Percentiles rank a stretch among this genome's conserved stretches.
phyloP scores from a whole-genome alignment of 768 basidiomycete species.

The Strobilomyces dryophilus region DNA sequence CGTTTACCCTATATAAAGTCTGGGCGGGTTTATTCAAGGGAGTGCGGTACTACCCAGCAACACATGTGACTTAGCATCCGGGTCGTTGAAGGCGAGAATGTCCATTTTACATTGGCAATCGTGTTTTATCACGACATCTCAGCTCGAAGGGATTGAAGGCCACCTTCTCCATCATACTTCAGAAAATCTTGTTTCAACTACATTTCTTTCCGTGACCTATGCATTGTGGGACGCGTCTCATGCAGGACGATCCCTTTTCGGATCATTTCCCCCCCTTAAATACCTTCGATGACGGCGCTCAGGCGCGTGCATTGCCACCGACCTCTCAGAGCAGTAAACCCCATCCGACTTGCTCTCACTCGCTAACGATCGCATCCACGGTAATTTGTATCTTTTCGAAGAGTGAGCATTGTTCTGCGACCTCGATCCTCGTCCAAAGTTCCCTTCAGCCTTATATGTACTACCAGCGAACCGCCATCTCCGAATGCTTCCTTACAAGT shows the following conservation, averaged over 20 bases:
- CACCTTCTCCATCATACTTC: conserved; percentile 15
- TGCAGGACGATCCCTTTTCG: conserved; percentile 38
- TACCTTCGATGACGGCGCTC: conserved; percentile 37
- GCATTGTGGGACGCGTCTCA: conserved; percentile 17
- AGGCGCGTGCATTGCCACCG: conserved; percentile 43
- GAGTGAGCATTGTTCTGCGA: conserved; percentile 8
- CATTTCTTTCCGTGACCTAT: conserved; percentile 15
- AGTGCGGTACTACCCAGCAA: conserved; percentile 16
- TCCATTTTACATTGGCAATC: background rate
- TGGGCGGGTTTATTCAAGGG: conserved; percentile 20
- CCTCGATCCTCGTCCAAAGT: too few relatives aligned
- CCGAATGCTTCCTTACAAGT: too few relatives aligned
- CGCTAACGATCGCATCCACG: conserved; percentile 39
- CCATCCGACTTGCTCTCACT: conserved; percentile 41
- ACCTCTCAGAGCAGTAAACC: conserved; percentile 31
- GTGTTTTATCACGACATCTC: background rate
- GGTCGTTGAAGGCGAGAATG: conserved; percentile 21
- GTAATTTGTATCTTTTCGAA: conserved; percentile 42
- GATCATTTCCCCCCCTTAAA: conserved; percentile 42
- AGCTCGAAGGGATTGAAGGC: conserved; percentile 24
- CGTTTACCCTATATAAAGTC: conserved; percentile 21
- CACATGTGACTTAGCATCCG: conserved; percentile 10
- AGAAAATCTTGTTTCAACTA: conserved; percentile 8
- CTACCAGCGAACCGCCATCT: too few relatives aligned
- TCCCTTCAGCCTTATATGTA: too few relatives aligned